Conservation (phyloP, 257 asterid genomes). For the Misopates orontium region DNA sequence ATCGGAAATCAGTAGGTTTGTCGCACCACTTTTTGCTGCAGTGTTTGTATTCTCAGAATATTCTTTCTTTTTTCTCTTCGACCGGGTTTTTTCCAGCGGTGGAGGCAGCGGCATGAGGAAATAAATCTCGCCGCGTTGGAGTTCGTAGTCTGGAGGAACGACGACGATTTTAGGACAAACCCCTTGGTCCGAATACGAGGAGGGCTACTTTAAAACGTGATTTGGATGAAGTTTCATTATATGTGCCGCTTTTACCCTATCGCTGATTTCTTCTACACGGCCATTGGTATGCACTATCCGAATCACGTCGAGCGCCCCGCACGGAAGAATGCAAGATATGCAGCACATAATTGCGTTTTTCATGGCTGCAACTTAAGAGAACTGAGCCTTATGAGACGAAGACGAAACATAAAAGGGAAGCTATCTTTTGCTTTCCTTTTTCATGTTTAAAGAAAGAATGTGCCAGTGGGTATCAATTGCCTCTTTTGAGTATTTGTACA, state of each 20-base stretch:
- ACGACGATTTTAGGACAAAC: conserved; percentile 66
- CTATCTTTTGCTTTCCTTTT: conserved; percentile 21
- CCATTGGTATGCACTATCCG: conserved; percentile 74
- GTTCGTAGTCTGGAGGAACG: conserved; percentile 80
- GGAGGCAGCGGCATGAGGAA: conserved; percentile 80
- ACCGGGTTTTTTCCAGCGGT: conserved; percentile 38
- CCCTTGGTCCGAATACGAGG: conserved; percentile 40
- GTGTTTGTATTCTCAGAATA: conserved; percentile 21
- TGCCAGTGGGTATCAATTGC: conserved; percentile 8
- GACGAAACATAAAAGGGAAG: not conserved
- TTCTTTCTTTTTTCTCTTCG: conserved; percentile 49
- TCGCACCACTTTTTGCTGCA: conserved; percentile 6
- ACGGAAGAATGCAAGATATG: conserved; percentile 79
- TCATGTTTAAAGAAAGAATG: not conserved
- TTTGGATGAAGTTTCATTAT: conserved; percentile 64
- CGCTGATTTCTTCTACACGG: conserved; percentile 61
- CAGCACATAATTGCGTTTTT: conserved; percentile 62
- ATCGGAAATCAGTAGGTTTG: conserved; percentile 46
- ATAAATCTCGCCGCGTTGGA: conserved; percentile 88
- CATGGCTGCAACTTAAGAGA: conserved; percentile 38
- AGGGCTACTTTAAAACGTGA: conserved; percentile 63
- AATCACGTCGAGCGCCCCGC: conserved; percentile 71
- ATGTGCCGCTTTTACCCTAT: conserved; percentile 51
- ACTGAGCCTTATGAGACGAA: not conserved
- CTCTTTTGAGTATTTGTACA: conserved; percentile 21